phyloP scores from a whole-genome alignment of 106 monocot genomes.

The Platanthera guangdongensis region DNA sequence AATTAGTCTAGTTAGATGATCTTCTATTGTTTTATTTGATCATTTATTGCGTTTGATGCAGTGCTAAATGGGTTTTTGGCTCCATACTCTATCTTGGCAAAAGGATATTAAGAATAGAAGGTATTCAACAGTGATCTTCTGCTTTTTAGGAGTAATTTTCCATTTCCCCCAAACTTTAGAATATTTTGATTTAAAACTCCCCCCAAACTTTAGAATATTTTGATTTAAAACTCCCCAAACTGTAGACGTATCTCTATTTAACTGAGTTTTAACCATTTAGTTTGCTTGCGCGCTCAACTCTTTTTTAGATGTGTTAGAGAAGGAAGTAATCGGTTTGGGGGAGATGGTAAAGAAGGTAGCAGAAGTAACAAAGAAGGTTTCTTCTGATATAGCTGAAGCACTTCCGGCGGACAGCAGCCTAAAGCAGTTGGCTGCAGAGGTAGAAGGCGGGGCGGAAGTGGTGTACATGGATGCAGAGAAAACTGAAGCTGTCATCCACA shows the following conservation, averaged over 20 bases:
- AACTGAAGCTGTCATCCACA: background rate
- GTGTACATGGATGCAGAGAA: background rate
- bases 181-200: background rate
- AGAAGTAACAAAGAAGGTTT: slow-evolving; percentile 7
- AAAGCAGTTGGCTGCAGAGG: background rate
- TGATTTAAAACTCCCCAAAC: background rate
- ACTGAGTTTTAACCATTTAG: background rate
- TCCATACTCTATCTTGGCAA: background rate
- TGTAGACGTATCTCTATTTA: background rate
- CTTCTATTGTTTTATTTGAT: background rate
- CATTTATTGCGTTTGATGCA: background rate
- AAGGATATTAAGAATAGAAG: slow-evolving; percentile 3
- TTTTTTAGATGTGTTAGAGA: slow-evolving; percentile 5
- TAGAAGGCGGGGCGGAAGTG: slow-evolving; percentile 1
- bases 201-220: too few species aligned
- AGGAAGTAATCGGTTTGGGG: background rate
- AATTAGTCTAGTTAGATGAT: background rate
- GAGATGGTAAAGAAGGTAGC: slow-evolving; percentile 4
- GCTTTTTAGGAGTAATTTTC: background rate
- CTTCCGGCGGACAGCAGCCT: background rate
- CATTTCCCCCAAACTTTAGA: background rate
- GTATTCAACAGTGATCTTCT: background rate
- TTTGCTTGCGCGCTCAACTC: background rate
- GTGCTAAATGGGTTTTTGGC: slow-evolving; percentile 5
- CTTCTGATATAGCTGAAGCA: slow-evolving; percentile 3